Percentiles rank a stretch among this genome's conserved stretches.
phyloP scores from a whole-genome alignment of 306 rosid genomes.

The Gynostemma pentaphyllum region DNA sequence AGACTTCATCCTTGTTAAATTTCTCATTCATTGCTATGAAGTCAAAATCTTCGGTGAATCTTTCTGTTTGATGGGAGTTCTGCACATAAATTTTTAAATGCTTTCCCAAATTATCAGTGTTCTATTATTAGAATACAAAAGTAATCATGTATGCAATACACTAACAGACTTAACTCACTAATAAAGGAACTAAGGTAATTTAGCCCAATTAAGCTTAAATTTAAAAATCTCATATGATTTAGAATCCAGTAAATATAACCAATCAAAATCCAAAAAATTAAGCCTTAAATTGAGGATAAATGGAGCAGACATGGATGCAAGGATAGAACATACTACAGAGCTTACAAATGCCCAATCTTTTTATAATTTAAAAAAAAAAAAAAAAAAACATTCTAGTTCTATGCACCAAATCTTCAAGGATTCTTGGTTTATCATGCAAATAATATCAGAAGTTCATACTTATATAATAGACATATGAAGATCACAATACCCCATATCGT shows the following conservation, averaged over 20 bases:
- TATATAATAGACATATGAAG: background rate
- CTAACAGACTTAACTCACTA: background rate
- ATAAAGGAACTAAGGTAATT: background rate
- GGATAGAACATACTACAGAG: background rate
- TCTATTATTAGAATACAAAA: background rate
- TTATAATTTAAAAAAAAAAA: too few relatives aligned
- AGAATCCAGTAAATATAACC: background rate
- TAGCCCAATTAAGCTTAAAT: background rate
- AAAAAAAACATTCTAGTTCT: too few relatives aligned
- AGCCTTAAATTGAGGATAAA: background rate
- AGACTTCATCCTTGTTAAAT: conserved; percentile 97
- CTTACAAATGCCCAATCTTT: background rate
- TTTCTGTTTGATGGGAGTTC: conserved; percentile 46
- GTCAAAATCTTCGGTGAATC: conserved; percentile 88
- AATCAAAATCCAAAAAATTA: background rate
- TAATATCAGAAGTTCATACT: background rate
- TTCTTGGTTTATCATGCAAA: background rate
- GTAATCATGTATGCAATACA: background rate
- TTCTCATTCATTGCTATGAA: conserved; percentile 94
- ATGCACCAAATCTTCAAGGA: background rate
- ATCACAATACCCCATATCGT: conserved; percentile 54
- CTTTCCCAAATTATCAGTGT: background rate
- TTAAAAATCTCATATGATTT: background rate
- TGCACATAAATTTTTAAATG: conserved; percentile 24
- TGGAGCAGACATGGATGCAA: background rate